phyloP scores from a whole-genome alignment of 2,329 filamentous ascomycete species.

The Claviceps arundinis region DNA sequence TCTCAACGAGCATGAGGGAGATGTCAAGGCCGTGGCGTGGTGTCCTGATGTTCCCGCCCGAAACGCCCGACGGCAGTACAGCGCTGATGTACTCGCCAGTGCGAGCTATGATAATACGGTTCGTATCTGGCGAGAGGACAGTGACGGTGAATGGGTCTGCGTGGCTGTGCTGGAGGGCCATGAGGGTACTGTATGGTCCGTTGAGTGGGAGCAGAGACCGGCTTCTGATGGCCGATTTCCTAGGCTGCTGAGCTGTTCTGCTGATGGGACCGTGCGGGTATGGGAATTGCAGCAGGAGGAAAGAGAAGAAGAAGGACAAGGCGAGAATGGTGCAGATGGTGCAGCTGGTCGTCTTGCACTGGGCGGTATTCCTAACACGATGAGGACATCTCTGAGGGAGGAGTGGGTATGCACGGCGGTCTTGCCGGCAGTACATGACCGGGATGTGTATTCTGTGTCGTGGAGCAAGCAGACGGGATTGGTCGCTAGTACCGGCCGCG shows the following conservation, averaged over 20 bases:
- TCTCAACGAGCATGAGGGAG: conserved; percentile 83
- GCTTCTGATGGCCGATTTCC: conserved; percentile 30
- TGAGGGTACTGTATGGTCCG: conserved; percentile 74
- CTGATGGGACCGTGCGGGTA: conserved; percentile 65
- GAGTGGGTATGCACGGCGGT: conserved; percentile 67
- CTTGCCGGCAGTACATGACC: conserved; percentile 63
- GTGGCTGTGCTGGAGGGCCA: conserved; percentile 73
- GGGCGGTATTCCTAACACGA: conserved; percentile 73
- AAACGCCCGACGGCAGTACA: conserved; percentile 32
- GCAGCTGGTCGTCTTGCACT: conserved; percentile 27
- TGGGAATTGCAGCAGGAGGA: conserved; percentile 56
- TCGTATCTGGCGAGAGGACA: conserved; percentile 77
- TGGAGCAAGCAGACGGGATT: conserved; percentile 72
- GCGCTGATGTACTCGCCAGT: conserved; percentile 65
- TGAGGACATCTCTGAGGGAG: conserved; percentile 65
- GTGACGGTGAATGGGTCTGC: conserved; percentile 83
- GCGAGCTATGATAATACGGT: conserved; percentile 93
- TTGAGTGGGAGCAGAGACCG: conserved; percentile 53
- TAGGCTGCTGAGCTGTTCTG: conserved; percentile 69
- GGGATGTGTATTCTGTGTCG: conserved; percentile 70
- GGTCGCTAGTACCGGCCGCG: conserved; percentile 79
- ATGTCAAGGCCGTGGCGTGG: conserved; percentile 92
- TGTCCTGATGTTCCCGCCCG: conserved; percentile 54
- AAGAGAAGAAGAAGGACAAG: conserved; percentile 26
- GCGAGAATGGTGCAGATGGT: conserved; percentile 11